These are phyloP conservation scores for Boletus vermiculosoides DNA, from an alignment of 768 basidiomycete genomes.

Conservation along the genomic window DNA sequence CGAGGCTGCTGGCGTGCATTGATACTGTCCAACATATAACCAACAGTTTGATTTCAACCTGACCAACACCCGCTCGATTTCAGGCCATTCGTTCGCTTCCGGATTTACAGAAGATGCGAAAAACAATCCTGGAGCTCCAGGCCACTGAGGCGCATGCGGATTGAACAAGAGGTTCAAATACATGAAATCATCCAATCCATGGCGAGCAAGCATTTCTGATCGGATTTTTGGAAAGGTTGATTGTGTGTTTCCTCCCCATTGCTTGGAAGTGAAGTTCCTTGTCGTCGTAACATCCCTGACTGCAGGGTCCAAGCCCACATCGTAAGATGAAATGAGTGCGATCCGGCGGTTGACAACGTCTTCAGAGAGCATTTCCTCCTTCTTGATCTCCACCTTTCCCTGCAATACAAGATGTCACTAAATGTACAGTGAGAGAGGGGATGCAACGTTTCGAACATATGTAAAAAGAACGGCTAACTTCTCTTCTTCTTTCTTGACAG, in stretches of 20 bases:
- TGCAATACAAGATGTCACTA: background rate
- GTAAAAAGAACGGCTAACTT: background rate
- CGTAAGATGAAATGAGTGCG: background rate
- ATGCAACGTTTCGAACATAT: background rate
- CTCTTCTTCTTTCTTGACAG: constrained; percentile 19
- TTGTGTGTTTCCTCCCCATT: constrained; percentile 19
- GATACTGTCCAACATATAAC: constrained; percentile 22
- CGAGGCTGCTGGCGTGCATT: constrained; percentile 5
- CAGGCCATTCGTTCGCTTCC: background rate
- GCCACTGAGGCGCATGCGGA: constrained; percentile 16
- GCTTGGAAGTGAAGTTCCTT: constrained; percentile 14
- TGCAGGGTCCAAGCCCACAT: constrained; percentile 12
- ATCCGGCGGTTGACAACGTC: constrained; percentile 17
- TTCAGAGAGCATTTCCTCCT: constrained; percentile 22
- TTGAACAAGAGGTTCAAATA: constrained; percentile 18
- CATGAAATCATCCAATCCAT: constrained; percentile 22
- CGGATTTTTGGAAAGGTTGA: constrained; percentile 16
- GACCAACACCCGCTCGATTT: constrained; percentile 7
- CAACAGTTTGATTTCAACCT: constrained; percentile 13
- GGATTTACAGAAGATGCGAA: constrained; percentile 5
- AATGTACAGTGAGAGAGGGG: background rate
- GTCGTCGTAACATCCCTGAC: constrained; percentile 21
- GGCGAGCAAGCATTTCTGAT: constrained; percentile 8
- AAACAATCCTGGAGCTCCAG: constrained; percentile 18
- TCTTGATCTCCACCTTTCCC: constrained; percentile 15